These are phyloP conservation scores for Calonectria montana DNA, from an alignment of 2,329 filamentous ascomycete genomes.

Conservation along the genomic window DNA sequence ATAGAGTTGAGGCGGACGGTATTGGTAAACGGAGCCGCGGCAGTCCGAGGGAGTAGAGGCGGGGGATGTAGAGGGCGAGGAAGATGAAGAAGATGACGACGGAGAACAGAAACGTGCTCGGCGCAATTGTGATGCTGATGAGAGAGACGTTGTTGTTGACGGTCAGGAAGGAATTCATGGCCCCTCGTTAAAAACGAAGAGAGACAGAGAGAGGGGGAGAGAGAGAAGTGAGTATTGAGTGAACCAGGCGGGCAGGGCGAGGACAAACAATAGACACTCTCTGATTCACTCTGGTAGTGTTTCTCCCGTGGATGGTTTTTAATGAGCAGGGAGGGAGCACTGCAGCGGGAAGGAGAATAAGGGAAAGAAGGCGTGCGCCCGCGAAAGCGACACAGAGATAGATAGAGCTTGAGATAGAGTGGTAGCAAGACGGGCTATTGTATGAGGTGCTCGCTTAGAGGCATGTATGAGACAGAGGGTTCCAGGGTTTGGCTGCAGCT, in stretches of 20 bases:
- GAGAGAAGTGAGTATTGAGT: background rate
- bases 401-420: background rate
- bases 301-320: no score
- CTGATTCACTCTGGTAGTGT: background rate
- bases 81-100: constrained; percentile 63
- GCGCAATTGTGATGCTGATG: constrained; percentile 68
- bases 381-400: background rate
- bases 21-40: constrained; percentile 50
- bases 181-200: constrained; percentile 35
- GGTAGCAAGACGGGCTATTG: background rate
- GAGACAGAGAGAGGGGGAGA: background rate
- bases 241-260: background rate
- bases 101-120: constrained; percentile 67
- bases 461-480: constrained; percentile 13
- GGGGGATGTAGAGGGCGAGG: constrained; percentile 59
- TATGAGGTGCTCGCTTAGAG: background rate
- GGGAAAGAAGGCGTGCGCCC: background rate
- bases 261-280: background rate
- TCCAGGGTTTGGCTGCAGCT: constrained; percentile 5
- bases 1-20: constrained; percentile 36
- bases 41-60: constrained; percentile 47
- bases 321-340: no score
- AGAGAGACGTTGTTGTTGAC: constrained; percentile 72
- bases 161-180: constrained; percentile 69
- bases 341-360: background rate